phyloP scores from a whole-genome alignment of 2,329 filamentous ascomycete species.

The Pestalotiopsis sp. region DNA sequence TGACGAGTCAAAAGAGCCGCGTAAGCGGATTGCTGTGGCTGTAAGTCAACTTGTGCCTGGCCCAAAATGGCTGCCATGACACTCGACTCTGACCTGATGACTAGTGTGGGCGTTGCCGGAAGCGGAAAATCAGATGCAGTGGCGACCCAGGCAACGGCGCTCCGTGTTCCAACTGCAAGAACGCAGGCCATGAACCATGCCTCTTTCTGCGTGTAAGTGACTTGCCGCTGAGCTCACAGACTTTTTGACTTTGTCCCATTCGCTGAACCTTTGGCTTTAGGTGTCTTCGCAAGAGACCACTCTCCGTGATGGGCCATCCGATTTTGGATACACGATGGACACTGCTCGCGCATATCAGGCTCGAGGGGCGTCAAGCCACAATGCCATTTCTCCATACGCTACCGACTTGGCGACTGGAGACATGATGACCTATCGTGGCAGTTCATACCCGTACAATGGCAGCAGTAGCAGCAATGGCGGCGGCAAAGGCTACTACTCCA shows the following conservation, averaged over 20 bases:
- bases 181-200: conserved; percentile 71
- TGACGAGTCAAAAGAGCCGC: conserved; percentile 48
- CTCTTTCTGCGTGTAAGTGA: conserved; percentile 75
- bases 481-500: conserved; percentile 39
- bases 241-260: background rate
- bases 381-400: conserved; percentile 34
- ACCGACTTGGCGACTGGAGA: conserved; percentile 36
- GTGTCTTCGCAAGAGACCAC: conserved; percentile 41
- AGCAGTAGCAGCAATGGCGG: conserved; percentile 4
- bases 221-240: conserved; percentile 4
- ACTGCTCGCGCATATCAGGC: conserved; percentile 36
- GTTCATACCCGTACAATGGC: conserved; percentile 32
- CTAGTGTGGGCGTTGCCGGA: conserved; percentile 86
- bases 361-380: conserved; percentile 31
- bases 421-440: conserved; percentile 35
- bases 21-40: conserved; percentile 63
- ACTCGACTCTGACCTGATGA: background rate
- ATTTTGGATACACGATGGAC: conserved; percentile 40
- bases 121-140: conserved; percentile 93
- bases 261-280: conserved; percentile 23
- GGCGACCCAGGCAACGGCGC: conserved; percentile 77
- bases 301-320: conserved; percentile 32
- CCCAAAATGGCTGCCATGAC: background rate
- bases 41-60: conserved; percentile 42
- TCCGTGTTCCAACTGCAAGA: conserved; percentile 83